Conservation (phyloP, 2,329 filamentous ascomycete species). For the Epichloe sylvatica region DNA sequence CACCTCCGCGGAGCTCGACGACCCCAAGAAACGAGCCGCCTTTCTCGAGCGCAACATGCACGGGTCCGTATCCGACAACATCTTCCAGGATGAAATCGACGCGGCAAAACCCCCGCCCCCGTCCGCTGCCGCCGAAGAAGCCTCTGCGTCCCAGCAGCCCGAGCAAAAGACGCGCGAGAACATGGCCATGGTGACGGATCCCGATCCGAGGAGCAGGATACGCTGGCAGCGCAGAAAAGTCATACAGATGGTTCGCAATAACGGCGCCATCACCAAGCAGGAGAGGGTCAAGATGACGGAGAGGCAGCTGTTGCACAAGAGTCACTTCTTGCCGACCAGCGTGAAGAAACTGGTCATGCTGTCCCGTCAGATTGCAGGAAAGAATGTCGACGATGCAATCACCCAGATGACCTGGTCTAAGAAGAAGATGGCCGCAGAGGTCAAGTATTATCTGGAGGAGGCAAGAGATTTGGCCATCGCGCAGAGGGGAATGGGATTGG, state of each 20-base stretch:
- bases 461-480: slow-evolving; percentile 72
- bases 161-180: slow-evolving; percentile 31
- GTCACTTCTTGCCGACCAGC: slow-evolving; percentile 64
- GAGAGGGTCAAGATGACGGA: slow-evolving; percentile 55
- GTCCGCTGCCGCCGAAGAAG: slow-evolving; percentile 5
- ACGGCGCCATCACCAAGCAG: slow-evolving; percentile 38
- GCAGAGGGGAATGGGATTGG: slow-evolving; percentile 71
- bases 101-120: slow-evolving; percentile 18
- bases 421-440: slow-evolving; percentile 78
- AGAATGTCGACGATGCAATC: slow-evolving; percentile 87
- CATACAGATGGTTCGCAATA: slow-evolving; percentile 55
- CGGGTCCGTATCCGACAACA: slow-evolving; percentile 37
- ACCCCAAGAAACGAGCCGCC: slow-evolving; percentile 27
- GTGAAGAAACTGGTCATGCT: slow-evolving; percentile 84
- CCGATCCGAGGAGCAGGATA: slow-evolving; percentile 55
- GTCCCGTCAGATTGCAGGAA: slow-evolving; percentile 78
- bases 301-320: slow-evolving; percentile 42
- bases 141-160: slow-evolving; percentile 12
- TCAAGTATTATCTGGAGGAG: slow-evolving; percentile 64
- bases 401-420: slow-evolving; percentile 89
- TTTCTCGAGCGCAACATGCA: slow-evolving; percentile 26
- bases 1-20: slow-evolving; percentile 23
- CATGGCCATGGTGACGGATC: slow-evolving; percentile 55
- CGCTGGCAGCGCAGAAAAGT: slow-evolving; percentile 77
- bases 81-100: slow-evolving; percentile 48